Percentiles rank a stretch among this genome's conserved stretches.
These are phyloP conservation scores for Penicillium coffeae DNA, from an alignment of 495 filamentous ascomycete species.

Conservation along the genomic window DNA sequence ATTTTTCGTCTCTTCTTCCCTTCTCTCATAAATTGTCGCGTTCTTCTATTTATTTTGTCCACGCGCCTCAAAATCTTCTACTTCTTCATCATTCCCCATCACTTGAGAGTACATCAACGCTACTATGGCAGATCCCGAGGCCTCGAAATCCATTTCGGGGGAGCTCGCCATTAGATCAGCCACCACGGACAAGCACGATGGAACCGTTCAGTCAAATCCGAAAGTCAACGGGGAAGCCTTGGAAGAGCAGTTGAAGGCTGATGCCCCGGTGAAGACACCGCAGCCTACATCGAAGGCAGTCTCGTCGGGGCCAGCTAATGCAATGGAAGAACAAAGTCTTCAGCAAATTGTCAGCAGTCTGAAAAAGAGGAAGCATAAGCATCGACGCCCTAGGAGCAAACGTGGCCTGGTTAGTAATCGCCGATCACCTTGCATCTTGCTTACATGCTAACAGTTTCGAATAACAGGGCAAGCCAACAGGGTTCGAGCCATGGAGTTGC, in stretches of 20 bases:
- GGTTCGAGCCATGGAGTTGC: constrained; percentile 68
- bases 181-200: not conserved
- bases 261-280: not conserved
- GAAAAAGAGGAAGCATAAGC: constrained; percentile 34
- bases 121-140: not conserved
- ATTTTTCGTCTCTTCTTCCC: too few relatives aligned
- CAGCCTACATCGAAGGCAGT: not conserved
- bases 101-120: not conserved
- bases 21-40: too few relatives aligned
- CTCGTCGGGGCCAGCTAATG: not conserved
- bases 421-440: not conserved
- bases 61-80: not conserved
- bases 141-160: not conserved
- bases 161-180: not conserved
- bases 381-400: constrained; percentile 43
- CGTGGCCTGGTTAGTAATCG: constrained; percentile 34
- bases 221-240: not conserved
- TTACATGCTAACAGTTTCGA: constrained; percentile 3
- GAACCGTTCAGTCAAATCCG: not conserved
- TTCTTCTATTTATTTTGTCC: too few relatives aligned
- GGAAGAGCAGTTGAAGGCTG: not conserved
- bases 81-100: not conserved
- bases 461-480: constrained; percentile 47
- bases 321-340: not conserved
- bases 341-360: not conserved